These are phyloP conservation scores for Populus pruinosa DNA, from an alignment of 345 rosid species.

Conservation along the genomic window DNA sequence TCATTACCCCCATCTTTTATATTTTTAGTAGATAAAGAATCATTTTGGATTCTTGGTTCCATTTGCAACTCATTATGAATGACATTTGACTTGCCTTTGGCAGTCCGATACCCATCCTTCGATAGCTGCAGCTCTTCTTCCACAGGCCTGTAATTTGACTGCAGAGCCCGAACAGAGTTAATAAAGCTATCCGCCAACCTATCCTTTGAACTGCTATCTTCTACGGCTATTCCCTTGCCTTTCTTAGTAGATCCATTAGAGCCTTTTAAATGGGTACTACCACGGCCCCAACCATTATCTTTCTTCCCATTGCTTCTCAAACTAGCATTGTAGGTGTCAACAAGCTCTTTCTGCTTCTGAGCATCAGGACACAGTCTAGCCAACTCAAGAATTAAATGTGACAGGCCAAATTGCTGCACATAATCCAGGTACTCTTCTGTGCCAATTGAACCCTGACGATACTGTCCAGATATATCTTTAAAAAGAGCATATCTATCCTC, in stretches of 20 bases:
- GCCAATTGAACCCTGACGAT: constrained; percentile 75
- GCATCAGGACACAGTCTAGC: constrained; percentile 85
- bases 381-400: constrained; percentile 73
- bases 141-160: constrained; percentile 40
- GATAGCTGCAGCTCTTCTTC: constrained; percentile 49
- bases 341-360: constrained; percentile 76
- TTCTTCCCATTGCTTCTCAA: constrained; percentile 27
- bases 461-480: constrained; percentile 67
- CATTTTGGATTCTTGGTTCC: constrained; percentile 24
- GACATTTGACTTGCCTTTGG: constrained; percentile 49
- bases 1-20: constrained; percentile 33
- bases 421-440: constrained; percentile 57
- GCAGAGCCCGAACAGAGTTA: constrained; percentile 56
- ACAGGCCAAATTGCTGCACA: constrained; percentile 61
- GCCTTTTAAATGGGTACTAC: constrained; percentile 17
- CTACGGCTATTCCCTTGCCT: constrained; percentile 40
- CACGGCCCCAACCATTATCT: constrained; percentile 30
- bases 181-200: constrained; percentile 54
- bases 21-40: constrained; percentile 14
- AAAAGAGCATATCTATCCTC: constrained; percentile 66
- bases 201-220: constrained; percentile 35
- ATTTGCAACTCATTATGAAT: constrained; percentile 26
- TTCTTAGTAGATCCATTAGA: constrained; percentile 28
- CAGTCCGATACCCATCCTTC: constrained; percentile 57
- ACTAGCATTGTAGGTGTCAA: constrained; percentile 56